Conservation (phyloP, 345 rosid species). For the Stellera chamaejasme region DNA sequence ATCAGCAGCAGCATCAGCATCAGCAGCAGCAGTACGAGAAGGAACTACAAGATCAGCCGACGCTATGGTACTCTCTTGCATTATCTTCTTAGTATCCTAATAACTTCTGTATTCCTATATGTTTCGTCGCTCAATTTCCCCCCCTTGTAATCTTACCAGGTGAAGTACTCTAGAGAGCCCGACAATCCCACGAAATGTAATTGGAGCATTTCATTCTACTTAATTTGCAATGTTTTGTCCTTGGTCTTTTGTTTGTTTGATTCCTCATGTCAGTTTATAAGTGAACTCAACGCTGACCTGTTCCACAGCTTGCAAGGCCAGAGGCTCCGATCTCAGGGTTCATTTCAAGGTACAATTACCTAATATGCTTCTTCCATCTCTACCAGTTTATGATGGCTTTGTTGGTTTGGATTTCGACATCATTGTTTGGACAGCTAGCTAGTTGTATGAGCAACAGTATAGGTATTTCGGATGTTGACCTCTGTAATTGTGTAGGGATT, state of each 20-base stretch:
- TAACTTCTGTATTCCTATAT: not conserved
- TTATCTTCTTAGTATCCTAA: not conserved
- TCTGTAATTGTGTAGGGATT: no score
- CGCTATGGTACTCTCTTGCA: conserved; percentile 7
- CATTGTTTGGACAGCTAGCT: not conserved
- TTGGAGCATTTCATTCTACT: not conserved
- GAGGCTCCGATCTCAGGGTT: conserved; percentile 90
- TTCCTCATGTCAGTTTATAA: no score
- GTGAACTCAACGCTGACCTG: not conserved
- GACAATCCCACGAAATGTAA: conserved; percentile 88
- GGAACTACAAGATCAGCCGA: conserved; percentile 4
- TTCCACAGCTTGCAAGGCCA: conserved; percentile 89
- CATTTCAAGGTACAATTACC: conserved; percentile 68
- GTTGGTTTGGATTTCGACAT: not conserved
- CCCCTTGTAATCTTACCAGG: conserved; percentile 31
- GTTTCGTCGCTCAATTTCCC: not conserved
- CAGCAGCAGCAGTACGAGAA: not conserved
- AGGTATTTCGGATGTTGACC: no score
- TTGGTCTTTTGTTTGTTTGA: no score
- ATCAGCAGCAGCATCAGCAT: no score
- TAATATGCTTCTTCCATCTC: not conserved
- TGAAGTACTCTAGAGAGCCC: conserved; percentile 94
- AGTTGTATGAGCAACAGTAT: no score
- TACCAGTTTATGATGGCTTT: not conserved
- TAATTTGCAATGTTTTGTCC: no score